Conservation (phyloP, 2,329 filamentous ascomycete genomes). For the Leptoxyphium fumago region DNA sequence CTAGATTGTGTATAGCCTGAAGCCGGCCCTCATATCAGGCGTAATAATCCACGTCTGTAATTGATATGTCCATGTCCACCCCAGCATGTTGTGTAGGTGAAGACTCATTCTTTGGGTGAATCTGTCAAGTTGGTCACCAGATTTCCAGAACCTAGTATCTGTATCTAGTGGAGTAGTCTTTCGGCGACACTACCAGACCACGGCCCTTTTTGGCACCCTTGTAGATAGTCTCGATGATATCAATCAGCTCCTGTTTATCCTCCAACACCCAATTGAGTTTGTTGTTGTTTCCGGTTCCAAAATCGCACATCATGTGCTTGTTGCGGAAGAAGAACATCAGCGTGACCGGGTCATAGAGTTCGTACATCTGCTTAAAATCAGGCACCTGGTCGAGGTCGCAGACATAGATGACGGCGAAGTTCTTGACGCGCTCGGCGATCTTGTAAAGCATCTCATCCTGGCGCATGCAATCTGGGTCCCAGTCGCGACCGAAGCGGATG, state of each 20-base stretch:
- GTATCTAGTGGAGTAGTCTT: conserved; percentile 63
- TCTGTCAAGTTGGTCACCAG: too few relatives aligned
- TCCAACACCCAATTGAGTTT: conserved; percentile 94
- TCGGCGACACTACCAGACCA: conserved; percentile 90
- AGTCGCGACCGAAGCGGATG: conserved; percentile 83
- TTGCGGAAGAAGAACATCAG: conserved; percentile 98
- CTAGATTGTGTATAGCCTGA: too few relatives aligned
- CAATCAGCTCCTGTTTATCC: conserved; percentile 96
- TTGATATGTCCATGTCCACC: too few relatives aligned
- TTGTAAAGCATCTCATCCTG: conserved; percentile 92
- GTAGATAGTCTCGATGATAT: conserved; percentile 97
- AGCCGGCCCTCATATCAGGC: too few relatives aligned
- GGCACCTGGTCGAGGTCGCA: conserved; percentile 86
- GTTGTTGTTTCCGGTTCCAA: conserved; percentile 97
- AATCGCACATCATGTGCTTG: conserved; percentile 98
- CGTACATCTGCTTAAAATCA: conserved; percentile 94
- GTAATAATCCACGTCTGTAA: too few relatives aligned
- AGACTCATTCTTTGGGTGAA: too few relatives aligned
- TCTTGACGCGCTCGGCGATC: conserved; percentile 86
- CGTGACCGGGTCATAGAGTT: conserved; percentile 65
- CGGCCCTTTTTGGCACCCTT: conserved; percentile 96
- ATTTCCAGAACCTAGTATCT: conserved; percentile 35
- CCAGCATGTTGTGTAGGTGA: too few relatives aligned
- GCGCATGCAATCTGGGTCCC: conserved; percentile 64
- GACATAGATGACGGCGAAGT: conserved; percentile 82